phyloP scores from a whole-genome alignment of 495 filamentous ascomycete species.

The Hyaloscypha variabilis region DNA sequence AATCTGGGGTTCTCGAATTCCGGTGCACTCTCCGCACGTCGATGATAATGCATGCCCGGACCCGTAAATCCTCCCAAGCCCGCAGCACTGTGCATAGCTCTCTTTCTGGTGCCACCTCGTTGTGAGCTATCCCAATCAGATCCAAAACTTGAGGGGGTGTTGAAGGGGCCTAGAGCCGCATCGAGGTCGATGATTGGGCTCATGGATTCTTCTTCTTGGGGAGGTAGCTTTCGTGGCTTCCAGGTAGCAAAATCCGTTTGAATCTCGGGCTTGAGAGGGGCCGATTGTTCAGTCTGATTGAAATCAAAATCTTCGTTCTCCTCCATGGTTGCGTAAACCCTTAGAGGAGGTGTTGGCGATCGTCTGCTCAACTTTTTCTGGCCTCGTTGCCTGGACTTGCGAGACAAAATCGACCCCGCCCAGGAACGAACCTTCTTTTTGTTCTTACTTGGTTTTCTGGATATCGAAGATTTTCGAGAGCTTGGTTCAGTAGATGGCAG shows the following conservation, averaged over 20 bases:
- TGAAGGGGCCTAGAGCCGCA: constrained; percentile 92
- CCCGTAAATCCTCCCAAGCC: constrained; percentile 73
- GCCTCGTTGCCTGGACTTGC: constrained; percentile 58
- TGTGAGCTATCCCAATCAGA: constrained; percentile 59
- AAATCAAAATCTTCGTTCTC: constrained; percentile 18
- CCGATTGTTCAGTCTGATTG: constrained; percentile 35
- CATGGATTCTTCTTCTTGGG: constrained; percentile 62
- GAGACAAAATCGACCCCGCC: constrained; percentile 75
- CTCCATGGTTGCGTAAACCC: constrained; percentile 19
- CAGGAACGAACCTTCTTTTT: constrained; percentile 81
- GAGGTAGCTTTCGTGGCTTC: constrained; percentile 43
- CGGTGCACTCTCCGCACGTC: constrained; percentile 90
- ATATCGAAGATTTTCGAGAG: constrained; percentile 28
- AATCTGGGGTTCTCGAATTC: constrained; percentile 72
- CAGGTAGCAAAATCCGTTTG: constrained; percentile 43
- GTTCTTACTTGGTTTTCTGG: constrained; percentile 64
- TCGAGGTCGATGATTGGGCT: constrained; percentile 92
- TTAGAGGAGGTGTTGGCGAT: constrained; percentile 44
- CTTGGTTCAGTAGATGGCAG: constrained; percentile 24
- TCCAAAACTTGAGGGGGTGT: constrained; percentile 63
- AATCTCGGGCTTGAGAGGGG: constrained; percentile 31
- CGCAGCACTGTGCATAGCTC: constrained; percentile 88
- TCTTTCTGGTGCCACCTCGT: constrained; percentile 61
- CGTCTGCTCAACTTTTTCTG: constrained; percentile 37
- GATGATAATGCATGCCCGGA: constrained; percentile 86